Base-by-base conservation (phyloP, 257 asterid species). In the Echium plantagineum region DNA sequence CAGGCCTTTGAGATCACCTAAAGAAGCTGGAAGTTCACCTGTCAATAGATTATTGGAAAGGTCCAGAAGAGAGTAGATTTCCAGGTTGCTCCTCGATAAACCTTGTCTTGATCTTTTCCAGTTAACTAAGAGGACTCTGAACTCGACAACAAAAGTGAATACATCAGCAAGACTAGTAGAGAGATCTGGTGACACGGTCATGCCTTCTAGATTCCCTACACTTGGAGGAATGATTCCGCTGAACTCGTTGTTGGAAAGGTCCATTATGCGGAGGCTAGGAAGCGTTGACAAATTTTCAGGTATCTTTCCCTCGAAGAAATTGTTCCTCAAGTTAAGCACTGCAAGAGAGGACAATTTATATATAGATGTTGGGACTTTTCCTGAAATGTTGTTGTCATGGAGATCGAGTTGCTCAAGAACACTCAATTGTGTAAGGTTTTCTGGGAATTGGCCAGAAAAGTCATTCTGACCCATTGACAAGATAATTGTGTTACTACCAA, bases 381-480 rank as follows among this genome's bases (percentile, higher is more conserved):
- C 70, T 3, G 53, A 62, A 21, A 70, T 62, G 24, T 28, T 59
- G 63, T 69, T 69, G 63, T 61, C 74, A 54, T 69, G 72, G 31
- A 73, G 69, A 65, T 73, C 78, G 0, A 73, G 74, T n/a, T 69
- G 72, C 10, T 73, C 74, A 1, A 73, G 77, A 52, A 56, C 24
- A 64, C 38, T 57, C 55, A 73, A 63, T 16, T 60, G 56, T 21
- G 74, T 64, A 7, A 73, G 65, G 56, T 73, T 73, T 32, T 38
- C 42, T 21, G 74, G 71, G 69, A 73, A 61, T 22, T 47, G 55
- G 15, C 78, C 78, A 1, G 74, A 64, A 57, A 68, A 73, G 7
- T 64, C 62, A 49, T 73, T 73, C 7, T 65, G 51, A 20, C 78
- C 74, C 48, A 73, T 21, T 18, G 78, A 63, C 42, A 73, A 66